Evolutionary conservation across 2,329 filamentous ascomycete genomes (phyloP).

Genomic region (Ophiostoma triangulosporum): DNA sequence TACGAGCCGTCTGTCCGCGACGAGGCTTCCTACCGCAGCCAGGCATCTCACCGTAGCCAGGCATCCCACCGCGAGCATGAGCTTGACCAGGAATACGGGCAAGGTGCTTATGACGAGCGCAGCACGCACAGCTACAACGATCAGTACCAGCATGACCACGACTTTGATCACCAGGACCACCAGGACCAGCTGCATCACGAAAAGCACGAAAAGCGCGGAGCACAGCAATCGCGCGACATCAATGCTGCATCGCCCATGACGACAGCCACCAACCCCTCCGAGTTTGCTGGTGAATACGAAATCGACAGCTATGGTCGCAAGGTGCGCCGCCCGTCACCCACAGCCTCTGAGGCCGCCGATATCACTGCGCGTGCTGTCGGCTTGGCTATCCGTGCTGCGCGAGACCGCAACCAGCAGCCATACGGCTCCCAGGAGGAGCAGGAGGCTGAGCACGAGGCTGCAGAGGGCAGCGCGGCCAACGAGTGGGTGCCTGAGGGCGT

Average conservation of each 20-base stretch:
- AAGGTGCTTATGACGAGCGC: neutral
- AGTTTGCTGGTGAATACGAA: constrained; percentile 41
- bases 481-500: constrained; percentile 38
- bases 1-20: constrained; percentile 24
- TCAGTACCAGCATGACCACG: neutral
- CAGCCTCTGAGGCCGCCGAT: constrained; percentile 38
- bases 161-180: neutral
- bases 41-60: constrained; percentile 17
- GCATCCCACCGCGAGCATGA: constrained; percentile 7
- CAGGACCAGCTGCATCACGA: neutral
- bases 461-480: neutral
- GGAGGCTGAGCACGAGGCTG: constrained; percentile 11
- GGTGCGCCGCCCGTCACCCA: constrained; percentile 38
- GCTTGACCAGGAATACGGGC: neutral
- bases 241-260: constrained; percentile 17
- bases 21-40: constrained; percentile 17
- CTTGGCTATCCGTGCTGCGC: constrained; percentile 36
- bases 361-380: constrained; percentile 44
- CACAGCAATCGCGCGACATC: constrained; percentile 21
- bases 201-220: neutral
- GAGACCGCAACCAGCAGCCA: constrained; percentile 30
- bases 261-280: constrained; percentile 16
- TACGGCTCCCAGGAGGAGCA: constrained; percentile 9
- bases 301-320: constrained; percentile 45
- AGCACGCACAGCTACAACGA: neutral